A percentile compares a stretch with the other conserved stretches of the same genome.
Evolutionary conservation across 495 filamentous ascomycete genomes (phyloP).

Genomic region (Lichenothelia convexa): DNA sequence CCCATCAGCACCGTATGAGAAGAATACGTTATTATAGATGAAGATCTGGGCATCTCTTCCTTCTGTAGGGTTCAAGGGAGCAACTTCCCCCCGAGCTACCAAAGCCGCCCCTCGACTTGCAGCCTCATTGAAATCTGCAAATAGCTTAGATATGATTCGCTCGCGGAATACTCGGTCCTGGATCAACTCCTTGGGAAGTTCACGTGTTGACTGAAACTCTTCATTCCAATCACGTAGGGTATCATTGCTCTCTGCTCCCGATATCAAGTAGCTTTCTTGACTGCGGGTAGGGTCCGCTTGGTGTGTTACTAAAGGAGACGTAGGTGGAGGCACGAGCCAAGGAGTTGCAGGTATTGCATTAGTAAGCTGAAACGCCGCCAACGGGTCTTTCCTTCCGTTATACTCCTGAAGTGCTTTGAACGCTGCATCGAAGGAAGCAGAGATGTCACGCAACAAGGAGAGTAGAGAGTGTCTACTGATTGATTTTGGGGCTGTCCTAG

Average conservation of each 20-base stretch:
- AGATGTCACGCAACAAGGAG: constrained; percentile 55
- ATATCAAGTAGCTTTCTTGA: constrained; percentile 80
- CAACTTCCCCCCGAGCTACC: constrained; percentile 82
- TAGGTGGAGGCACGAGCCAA: constrained; percentile 63
- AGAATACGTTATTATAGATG: constrained; percentile 99
- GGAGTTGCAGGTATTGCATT: constrained; percentile 84
- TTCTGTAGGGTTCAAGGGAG: constrained; percentile 94
- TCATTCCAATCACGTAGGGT: constrained; percentile 97
- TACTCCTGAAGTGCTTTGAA: constrained; percentile 62
- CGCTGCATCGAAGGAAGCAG: constrained; percentile 57
- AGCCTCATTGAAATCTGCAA: constrained; percentile 93
- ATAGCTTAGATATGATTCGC: constrained; percentile 81
- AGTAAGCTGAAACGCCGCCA: constrained; percentile 85
- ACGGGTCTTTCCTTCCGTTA: constrained; percentile 65
- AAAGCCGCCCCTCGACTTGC: constrained; percentile 84
- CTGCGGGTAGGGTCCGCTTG: constrained; percentile 69
- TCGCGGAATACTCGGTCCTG: constrained; percentile 95
- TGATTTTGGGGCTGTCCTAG: constrained; percentile 48
- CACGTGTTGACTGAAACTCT: constrained; percentile 91
- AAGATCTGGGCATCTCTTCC: constrained; percentile 89
- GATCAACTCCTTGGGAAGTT: constrained; percentile 78
- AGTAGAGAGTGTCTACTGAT: constrained; percentile 70
- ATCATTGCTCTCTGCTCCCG: constrained; percentile 81
- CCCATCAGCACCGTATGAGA: constrained; percentile 93
- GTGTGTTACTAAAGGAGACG: constrained; percentile 47